These are phyloP conservation scores for Acanthamoeba royreba DNA, from an alignment of 208 protist species.

Conservation along the genomic window DNA sequence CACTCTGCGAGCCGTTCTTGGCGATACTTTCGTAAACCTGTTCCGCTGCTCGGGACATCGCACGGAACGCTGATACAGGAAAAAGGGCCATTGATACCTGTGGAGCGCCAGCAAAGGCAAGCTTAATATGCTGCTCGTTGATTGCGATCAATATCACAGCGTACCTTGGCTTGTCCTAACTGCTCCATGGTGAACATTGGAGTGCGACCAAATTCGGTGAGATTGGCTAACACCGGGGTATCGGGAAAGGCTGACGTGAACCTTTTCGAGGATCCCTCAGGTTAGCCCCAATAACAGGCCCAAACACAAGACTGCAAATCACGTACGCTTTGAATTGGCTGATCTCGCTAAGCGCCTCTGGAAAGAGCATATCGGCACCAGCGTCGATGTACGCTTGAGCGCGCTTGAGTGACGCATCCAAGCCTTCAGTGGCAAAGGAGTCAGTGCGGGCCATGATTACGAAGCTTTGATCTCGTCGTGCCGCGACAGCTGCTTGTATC, in stretches of 20 bases:
- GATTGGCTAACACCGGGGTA: slow-evolving; percentile 64
- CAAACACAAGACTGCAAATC: neutral
- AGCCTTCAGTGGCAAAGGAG: slow-evolving; percentile 65
- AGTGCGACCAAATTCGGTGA: slow-evolving; percentile 73
- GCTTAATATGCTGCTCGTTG: too few species aligned
- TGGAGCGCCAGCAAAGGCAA: too few species aligned
- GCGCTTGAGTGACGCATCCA: slow-evolving; percentile 61
- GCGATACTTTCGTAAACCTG: slow-evolving; percentile 61
- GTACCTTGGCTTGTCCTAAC: slow-evolving; percentile 45
- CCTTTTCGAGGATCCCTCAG: neutral
- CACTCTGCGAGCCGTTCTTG: slow-evolving; percentile 53
- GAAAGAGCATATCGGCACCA: slow-evolving; percentile 75
- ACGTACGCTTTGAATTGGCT: slow-evolving; percentile 48
- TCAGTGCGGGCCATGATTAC: slow-evolving; percentile 76
- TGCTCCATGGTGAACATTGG: slow-evolving; percentile 63
- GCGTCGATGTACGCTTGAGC: slow-evolving; percentile 59
- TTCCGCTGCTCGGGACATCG: slow-evolving; percentile 45
- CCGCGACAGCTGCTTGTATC: slow-evolving; percentile 41
- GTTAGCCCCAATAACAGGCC: neutral
- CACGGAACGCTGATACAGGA: slow-evolving; percentile 61
- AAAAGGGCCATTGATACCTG: slow-evolving; percentile 66
- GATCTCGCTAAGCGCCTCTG: slow-evolving; percentile 68
- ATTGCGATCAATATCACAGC: too few species aligned
- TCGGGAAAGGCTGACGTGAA: slow-evolving; percentile 48
- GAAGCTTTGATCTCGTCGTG: slow-evolving; percentile 57